These are phyloP conservation scores for Camellia japonica DNA, from an alignment of 148 eudicot genomes.

Conservation along the genomic window DNA sequence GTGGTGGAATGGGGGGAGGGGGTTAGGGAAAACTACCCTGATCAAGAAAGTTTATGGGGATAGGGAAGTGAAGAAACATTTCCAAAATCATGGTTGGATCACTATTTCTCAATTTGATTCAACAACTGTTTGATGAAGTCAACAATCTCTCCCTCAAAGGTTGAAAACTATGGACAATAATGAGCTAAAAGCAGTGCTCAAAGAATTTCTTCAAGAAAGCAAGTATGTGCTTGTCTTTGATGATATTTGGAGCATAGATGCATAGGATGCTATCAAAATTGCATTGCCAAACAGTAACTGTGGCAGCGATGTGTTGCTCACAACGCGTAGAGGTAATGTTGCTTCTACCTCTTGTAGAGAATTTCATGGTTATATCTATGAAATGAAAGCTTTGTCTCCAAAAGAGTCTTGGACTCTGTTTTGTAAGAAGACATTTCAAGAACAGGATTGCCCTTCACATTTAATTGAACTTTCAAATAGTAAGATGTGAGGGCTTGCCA, in stretches of 20 bases:
- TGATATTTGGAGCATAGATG: constrained; percentile 10
- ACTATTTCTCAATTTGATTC: not conserved
- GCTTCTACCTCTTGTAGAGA: not conserved
- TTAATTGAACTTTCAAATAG: not conserved
- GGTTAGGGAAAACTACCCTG: no score
- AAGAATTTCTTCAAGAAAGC: not conserved
- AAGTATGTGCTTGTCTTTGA: constrained; percentile 14
- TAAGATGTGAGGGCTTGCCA: constrained; percentile 24
- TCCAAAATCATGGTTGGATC: no score
- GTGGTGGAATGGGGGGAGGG: no score
- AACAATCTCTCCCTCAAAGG: not conserved
- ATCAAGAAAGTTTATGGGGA: no score
- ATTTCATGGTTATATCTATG: not conserved
- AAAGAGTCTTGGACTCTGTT: constrained; percentile 15
- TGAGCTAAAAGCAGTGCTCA: not conserved
- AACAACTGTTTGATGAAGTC: not conserved
- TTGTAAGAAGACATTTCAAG: constrained; percentile 1
- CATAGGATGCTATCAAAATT: constrained; percentile 12
- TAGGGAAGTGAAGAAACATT: no score
- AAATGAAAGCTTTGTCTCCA: not conserved
- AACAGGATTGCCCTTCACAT: constrained; percentile 4
- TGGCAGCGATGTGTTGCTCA: constrained; percentile 9
- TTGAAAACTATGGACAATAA: not conserved
- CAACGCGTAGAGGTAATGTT: not conserved
- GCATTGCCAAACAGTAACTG: constrained; percentile 3